These are phyloP conservation scores for Thuja plicata DNA, from an alignment of 83 land plant genomes.

Conservation along the genomic window DNA sequence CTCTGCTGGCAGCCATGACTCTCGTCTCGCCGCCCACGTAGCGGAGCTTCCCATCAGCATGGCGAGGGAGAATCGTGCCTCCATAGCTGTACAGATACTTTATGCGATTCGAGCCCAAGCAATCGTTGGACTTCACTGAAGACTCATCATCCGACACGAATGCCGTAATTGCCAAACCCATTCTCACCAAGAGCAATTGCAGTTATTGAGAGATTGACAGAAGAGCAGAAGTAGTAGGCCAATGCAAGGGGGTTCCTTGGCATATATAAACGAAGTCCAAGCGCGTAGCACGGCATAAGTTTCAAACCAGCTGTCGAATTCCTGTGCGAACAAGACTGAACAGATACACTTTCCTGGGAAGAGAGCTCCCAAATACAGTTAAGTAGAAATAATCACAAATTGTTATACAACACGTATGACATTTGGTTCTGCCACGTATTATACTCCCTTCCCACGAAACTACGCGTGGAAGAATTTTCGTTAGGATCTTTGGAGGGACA, in stretches of 20 bases:
- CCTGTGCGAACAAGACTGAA: background rate
- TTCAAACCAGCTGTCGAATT: background rate
- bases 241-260: background rate
- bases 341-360: background rate
- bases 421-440: no score
- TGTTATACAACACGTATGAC: no score
- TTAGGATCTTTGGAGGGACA: no score
- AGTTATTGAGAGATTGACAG: no score
- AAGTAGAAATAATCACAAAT: no score
- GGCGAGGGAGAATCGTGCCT: slow-evolving; percentile 26
- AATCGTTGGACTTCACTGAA: background rate
- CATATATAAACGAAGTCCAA: background rate
- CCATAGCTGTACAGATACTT: slow-evolving; percentile 37
- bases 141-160: background rate
- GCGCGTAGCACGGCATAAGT: background rate
- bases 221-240: background rate
- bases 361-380: no score
- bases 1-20: slow-evolving; percentile 23
- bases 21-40: slow-evolving; percentile 28
- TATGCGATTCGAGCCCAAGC: background rate
- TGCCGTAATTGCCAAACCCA: background rate
- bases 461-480: no score
- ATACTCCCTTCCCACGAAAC: no score
- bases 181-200: background rate
- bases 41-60: slow-evolving; percentile 21